A percentile compares a stretch with the other conserved stretches of the same genome.
Conservation (phyloP, 352 stramenopile species). For the Lagenidium giganteum region DNA sequence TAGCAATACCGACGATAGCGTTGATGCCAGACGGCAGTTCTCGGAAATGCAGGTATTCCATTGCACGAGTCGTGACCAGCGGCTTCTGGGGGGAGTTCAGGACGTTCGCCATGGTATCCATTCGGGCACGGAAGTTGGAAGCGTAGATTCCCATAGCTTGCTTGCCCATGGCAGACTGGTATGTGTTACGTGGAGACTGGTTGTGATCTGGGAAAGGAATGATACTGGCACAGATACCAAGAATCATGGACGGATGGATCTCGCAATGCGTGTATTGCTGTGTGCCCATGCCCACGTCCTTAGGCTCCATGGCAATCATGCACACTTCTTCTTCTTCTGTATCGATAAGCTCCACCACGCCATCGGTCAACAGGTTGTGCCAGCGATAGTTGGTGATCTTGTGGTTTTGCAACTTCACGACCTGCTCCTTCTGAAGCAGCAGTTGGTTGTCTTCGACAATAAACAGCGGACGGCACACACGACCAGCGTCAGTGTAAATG, state of each 20-base stretch:
- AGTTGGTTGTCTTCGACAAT: constrained; percentile 97
- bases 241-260: constrained; percentile 99
- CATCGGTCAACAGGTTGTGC: constrained; percentile 89
- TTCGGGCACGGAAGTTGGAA: constrained; percentile 98
- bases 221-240: constrained; percentile 99
- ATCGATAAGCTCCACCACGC: constrained; percentile 97
- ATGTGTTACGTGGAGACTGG: constrained; percentile 99
- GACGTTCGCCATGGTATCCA: constrained; percentile 99
- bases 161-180: constrained; percentile 99
- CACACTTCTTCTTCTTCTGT: constrained; percentile 99
- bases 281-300: constrained; percentile 83
- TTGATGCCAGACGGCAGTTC: constrained; percentile 99
- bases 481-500: constrained; percentile 99
- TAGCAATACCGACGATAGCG: constrained; percentile 88
- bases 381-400: constrained; percentile 87
- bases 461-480: constrained; percentile 98
- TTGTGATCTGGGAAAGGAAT: constrained; percentile 99
- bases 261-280: constrained; percentile 99
- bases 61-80: constrained; percentile 97
- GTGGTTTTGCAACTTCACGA: constrained; percentile 93
- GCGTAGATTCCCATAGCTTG: constrained; percentile 99
- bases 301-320: constrained; percentile 99
- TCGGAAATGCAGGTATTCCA: constrained; percentile 98
- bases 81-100: constrained; percentile 99
- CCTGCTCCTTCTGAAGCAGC: constrained; percentile 96